Evolutionary conservation across 2,329 filamentous ascomycete species (phyloP).

Genomic region (Xenoacremonium recifei): DNA sequence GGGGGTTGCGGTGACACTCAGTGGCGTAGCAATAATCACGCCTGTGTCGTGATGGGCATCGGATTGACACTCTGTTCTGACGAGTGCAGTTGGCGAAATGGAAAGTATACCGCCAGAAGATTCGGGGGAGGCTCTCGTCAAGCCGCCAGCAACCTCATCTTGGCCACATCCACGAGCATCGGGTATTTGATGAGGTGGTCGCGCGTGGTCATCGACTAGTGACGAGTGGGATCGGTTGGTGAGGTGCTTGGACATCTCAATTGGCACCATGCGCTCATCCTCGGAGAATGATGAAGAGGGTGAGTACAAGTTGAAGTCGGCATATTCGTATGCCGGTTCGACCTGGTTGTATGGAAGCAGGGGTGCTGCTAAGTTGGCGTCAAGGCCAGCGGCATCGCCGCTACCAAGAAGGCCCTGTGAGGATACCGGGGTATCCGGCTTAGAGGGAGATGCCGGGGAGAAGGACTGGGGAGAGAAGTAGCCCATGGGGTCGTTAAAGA

Average conservation of each 20-base stretch:
- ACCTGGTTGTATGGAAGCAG: constrained; percentile 22
- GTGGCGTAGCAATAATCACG: too few species aligned
- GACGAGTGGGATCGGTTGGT: constrained; percentile 16
- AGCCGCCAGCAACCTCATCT: background rate
- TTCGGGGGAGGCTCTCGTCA: background rate
- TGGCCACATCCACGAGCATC: constrained; percentile 5
- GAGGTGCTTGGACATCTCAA: constrained; percentile 21
- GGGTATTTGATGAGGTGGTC: constrained; percentile 12
- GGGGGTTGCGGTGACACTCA: constrained; percentile 1
- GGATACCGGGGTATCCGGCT: constrained; percentile 24
- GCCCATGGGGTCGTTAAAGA: constrained; percentile 43
- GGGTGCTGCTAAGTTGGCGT: constrained; percentile 8
- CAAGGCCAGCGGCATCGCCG: constrained; percentile 7
- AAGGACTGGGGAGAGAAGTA: constrained; percentile 39
- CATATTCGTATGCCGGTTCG: constrained; percentile 38
- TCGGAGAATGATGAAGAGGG: constrained; percentile 47
- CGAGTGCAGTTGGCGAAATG: too few species aligned
- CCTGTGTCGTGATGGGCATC: too few species aligned
- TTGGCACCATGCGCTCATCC: constrained; percentile 43
- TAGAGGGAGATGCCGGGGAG: constrained; percentile 28
- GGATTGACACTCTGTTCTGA: too few species aligned
- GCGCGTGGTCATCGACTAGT: constrained; percentile 6
- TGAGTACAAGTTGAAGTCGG: constrained; percentile 57
- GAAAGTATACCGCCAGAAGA: too few species aligned
- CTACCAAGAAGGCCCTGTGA: constrained; percentile 16